Percentiles rank a stretch among this genome's conserved stretches.
These are phyloP conservation scores for Chrysopogon serrulatus DNA, from an alignment of 176 grass and related monocot species.

Conservation along the genomic window DNA sequence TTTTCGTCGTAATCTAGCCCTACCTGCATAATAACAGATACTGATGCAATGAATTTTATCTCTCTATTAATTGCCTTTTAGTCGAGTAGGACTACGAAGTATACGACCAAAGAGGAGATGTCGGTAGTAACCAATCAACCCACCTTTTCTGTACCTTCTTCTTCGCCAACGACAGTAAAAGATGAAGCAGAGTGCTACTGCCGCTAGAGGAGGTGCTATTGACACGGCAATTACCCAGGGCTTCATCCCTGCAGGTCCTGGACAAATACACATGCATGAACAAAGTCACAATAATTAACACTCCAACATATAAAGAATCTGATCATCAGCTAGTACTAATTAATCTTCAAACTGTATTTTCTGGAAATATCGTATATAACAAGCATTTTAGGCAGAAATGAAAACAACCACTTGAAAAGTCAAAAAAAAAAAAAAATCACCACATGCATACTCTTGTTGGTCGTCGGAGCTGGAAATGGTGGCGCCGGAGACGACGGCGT, in stretches of 20 bases:
- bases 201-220: background rate
- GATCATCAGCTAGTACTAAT: background rate
- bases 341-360: background rate
- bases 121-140: background rate
- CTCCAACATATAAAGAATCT: background rate
- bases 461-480: background rate
- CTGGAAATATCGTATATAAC: too few species aligned
- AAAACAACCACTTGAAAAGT: background rate
- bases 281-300: background rate
- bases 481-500: background rate
- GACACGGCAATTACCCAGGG: background rate
- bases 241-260: background rate
- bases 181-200: background rate
- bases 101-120: background rate
- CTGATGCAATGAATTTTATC: background rate
- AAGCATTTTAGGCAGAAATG: too few species aligned
- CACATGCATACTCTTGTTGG: constrained; percentile 5
- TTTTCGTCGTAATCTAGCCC: background rate
- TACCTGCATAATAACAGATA: background rate
- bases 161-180: background rate
- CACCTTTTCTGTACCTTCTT: background rate
- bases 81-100: background rate
- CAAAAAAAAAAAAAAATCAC: too few species aligned
- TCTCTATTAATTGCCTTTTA: too few species aligned
- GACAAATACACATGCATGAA: background rate